phyloP scores from a whole-genome alignment of 176 grass and related monocot genomes.

The Chrysopogon serrulatus region DNA sequence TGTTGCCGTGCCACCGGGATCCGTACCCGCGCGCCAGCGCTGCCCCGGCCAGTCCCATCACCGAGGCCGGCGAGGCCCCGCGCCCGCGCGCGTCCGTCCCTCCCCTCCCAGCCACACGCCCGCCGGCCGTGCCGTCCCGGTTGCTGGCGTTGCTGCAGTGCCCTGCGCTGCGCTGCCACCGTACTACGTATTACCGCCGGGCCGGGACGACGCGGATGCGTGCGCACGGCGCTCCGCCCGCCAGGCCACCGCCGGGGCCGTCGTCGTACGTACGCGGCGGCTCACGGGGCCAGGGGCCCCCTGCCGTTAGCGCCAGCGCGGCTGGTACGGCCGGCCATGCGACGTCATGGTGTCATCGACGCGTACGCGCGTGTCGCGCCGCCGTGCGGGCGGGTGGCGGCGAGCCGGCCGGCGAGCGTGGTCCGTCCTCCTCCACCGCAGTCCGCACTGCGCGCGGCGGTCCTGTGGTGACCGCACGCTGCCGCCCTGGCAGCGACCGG shows the following conservation, averaged over 20 bases:
- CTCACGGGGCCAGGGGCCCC: background rate
- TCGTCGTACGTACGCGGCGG: background rate
- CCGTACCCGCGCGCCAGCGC: background rate
- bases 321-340: background rate
- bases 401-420: background rate
- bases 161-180: background rate
- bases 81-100: too few species aligned
- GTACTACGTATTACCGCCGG: too few species aligned
- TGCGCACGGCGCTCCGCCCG: background rate
- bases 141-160: background rate
- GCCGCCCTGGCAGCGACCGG: background rate
- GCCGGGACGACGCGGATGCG: background rate
- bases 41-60: background rate
- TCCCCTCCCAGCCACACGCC: background rate
- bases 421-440: background rate
- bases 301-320: background rate
- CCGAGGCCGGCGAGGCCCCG: background rate
- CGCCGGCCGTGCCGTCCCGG: background rate
- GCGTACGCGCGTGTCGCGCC: constrained; percentile 2
- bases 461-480: background rate
- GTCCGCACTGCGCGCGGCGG: background rate
- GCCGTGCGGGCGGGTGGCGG: background rate
- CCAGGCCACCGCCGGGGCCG: background rate
- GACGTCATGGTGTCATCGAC: background rate
- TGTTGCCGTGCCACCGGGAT: constrained; percentile 26